Evolutionary conservation across 208 protist species (phyloP), one percentile per base, ranked within the genome.

Genomic region (Sergeia podlipaevii): DNA sequence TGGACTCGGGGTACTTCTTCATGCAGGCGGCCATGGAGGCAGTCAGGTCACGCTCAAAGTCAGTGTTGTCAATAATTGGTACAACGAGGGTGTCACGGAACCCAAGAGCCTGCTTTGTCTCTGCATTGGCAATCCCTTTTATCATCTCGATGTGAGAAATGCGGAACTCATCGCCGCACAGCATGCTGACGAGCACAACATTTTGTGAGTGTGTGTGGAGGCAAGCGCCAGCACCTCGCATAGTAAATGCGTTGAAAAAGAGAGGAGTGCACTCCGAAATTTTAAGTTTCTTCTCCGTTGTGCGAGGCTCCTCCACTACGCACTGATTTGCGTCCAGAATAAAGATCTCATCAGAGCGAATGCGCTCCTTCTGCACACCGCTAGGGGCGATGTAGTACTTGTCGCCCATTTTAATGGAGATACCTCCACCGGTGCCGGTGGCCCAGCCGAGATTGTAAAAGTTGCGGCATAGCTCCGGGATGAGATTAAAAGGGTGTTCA

Each of bases 71-170:
- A 41, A 98, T 98, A 52, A 98, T 98, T 18, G 97, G 96, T 10
- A 98, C 75, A 7, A 97, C 77, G 23, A 97, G 74, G n/a, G 70
- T 79, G 61, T 96, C 84, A 37, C 88, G 74, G 53, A 90, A 97
- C 43, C 78, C 61, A 17, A 87, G 58, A 18, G 77, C 77, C 21
- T 79, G 85, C 42, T 77, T 73, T 2, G 58, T 84, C n/a, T 47
- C 61, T 34, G 65, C 63, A 42, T 45, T 42, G 20, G 42, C 36
- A 44, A 96, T 85, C 32, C 89, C 84, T 70, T 98, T 98, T 52
- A 98, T 97, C 96, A 98, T 97, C 62, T 98, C 94, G 39, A 96
- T 61, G 64, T 98, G 83, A 11, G 91, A 97, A 47, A 97, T 96
- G 41, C 85, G 65, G 65, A 98, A 97, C 70, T 98, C 94, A 21